These are phyloP conservation scores for Arxiozyma slooffiae DNA, from an alignment of 1,139 yeast genomes.

Conservation along the genomic window DNA sequence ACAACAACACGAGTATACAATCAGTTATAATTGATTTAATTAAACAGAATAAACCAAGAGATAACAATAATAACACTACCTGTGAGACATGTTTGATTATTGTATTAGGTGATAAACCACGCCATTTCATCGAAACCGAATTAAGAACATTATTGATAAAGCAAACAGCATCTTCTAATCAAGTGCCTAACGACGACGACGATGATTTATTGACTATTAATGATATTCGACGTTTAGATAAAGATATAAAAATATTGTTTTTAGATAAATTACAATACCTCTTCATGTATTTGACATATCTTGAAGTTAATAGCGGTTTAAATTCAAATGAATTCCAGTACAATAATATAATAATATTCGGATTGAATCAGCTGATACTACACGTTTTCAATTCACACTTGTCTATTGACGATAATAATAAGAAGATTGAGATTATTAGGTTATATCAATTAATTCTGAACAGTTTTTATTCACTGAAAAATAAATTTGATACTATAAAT, in stretches of 20 bases:
- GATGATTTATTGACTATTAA: conserved; percentile 14
- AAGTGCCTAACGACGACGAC: conserved; percentile 2
- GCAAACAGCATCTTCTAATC: neutral
- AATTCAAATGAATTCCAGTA: conserved; percentile 8
- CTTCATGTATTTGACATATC: conserved; percentile 28
- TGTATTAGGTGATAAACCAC: conserved; percentile 18
- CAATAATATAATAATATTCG: conserved; percentile 20
- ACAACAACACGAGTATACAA: neutral
- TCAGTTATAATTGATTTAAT: neutral
- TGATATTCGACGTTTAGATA: conserved; percentile 13
- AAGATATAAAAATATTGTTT: conserved; percentile 22
- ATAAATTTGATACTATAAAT: neutral
- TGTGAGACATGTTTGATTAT: neutral
- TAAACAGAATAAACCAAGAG: neutral
- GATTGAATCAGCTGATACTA: conserved; percentile 20
- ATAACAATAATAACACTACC: neutral
- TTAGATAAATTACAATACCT: conserved; percentile 25
- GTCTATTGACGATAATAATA: neutral
- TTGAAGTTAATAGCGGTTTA: conserved; percentile 18
- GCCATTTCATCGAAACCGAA: conserved; percentile 19
- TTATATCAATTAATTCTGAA: neutral
- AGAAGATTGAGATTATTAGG: neutral
- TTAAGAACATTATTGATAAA: conserved; percentile 1
- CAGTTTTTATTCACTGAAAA: neutral
- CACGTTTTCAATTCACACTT: too few species aligned